Conservation (phyloP, 768 basidiomycete genomes). For the Termitomyces sp. region DNA sequence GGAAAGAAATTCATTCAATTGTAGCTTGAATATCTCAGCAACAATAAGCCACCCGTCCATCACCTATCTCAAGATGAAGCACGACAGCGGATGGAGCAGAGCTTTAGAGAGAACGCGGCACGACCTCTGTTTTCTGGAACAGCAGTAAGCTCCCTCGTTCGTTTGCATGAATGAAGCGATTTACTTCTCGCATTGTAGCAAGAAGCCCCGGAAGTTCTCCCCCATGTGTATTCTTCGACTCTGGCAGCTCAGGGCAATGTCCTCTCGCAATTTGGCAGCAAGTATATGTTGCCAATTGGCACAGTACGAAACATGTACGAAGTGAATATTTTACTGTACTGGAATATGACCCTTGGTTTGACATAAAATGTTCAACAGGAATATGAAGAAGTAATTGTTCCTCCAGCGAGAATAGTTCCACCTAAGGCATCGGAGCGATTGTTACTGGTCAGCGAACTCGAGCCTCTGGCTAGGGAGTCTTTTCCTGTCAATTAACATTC, state of each 20-base stretch:
- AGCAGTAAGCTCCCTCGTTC: conserved; percentile 32
- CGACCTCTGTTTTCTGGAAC: conserved; percentile 59
- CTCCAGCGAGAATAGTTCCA: conserved; percentile 77
- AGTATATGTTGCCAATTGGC: conserved; percentile 79
- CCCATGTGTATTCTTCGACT: conserved; percentile 84
- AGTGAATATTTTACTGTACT: conserved; percentile 32
- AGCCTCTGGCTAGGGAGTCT: conserved; percentile 71
- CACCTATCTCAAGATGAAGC: conserved; percentile 41
- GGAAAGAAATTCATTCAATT: neutral
- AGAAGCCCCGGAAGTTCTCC: conserved; percentile 57
- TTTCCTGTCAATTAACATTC: conserved; percentile 61
- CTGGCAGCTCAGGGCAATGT: conserved; percentile 53
- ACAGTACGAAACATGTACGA: conserved; percentile 65
- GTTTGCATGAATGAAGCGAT: neutral
- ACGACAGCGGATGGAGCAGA: conserved; percentile 57
- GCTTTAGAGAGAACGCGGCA: conserved; percentile 53
- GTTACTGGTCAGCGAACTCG: conserved; percentile 67
- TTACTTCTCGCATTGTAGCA: conserved; percentile 29
- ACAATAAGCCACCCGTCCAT: neutral
- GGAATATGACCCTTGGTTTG: neutral
- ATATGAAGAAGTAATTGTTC: conserved; percentile 86
- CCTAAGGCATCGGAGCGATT: conserved; percentile 67
- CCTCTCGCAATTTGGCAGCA: conserved; percentile 68
- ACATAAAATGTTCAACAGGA: conserved; percentile 38
- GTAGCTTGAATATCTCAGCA: conserved; percentile 3